Evolutionary conservation across 176 grass and related monocot species (phyloP), one percentile per base, ranked within the genome.

Genomic region (Aegilops longissima): DNA sequence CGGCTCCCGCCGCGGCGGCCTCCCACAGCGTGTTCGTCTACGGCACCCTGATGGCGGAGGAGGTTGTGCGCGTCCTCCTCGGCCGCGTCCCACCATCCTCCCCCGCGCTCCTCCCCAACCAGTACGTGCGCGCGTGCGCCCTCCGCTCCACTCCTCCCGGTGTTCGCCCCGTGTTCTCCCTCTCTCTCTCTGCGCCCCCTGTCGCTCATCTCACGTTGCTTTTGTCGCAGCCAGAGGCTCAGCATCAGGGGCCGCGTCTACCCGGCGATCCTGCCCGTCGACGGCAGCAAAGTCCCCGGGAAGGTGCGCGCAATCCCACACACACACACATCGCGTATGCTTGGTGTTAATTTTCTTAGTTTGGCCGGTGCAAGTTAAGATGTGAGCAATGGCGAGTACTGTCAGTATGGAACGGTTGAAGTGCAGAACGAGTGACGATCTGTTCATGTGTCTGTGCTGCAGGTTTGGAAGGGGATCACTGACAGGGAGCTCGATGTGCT

Each of bases 191-290:
- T 4, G 71, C 70, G 12, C 45, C 44, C 42, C 24, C 13, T 12
- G 2, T 74, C 24, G 7, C 4, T 30, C 7, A 18, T 76, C 45
- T 76, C 11, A 25, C 8, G 34, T 79, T 5, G 4, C 8, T 5
- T 13, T 13, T 54, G 5, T 27, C 89, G 70, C 84, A 95, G 93
- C 79, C 90, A 83, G 36, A 82, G 93, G 79, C 94, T 94, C 82
- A 96, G 90, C 84, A 73, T 96, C 80, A 94, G 79, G 81, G 92
- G 79, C 10, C 93, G 93, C 79, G 90, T 98, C 77, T 98, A 94
- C 83, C 96, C 93, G 45, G 92, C 96, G 72, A 98, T 98, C 69
- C 66, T 94, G 24, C 92, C 93, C 35, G 88, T 82, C 61, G 64
- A 76, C 58, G 85, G 70, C 82, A 89, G 84, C 27, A 34, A 82